These are phyloP conservation scores for Solanum phureja DNA, from an alignment of 257 asterid species.

Conservation along the genomic window DNA sequence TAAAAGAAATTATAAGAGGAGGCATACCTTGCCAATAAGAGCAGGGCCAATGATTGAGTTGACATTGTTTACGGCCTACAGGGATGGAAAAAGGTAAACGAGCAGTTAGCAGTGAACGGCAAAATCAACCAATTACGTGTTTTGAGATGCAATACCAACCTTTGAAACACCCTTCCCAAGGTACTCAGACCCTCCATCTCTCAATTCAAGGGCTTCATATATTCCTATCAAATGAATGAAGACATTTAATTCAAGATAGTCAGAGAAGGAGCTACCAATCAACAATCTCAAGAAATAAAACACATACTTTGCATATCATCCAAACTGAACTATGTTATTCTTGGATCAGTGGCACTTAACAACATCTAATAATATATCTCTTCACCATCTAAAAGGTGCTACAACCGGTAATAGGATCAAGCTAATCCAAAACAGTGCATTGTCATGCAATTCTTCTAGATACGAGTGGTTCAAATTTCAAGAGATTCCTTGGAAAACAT, in stretches of 20 bases:
- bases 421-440: background rate
- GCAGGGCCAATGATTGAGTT: slow-evolving; percentile 85
- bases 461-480: background rate
- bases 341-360: background rate
- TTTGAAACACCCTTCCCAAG: slow-evolving; percentile 96
- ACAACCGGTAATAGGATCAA: background rate
- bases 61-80: slow-evolving; percentile 74
- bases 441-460: background rate
- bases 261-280: background rate
- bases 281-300: background rate
- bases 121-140: background rate
- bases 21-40: slow-evolving; percentile 65
- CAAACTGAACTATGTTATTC: background rate
- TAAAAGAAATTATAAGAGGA: background rate
- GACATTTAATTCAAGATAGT: background rate
- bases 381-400: background rate
- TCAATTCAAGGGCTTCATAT: slow-evolving; percentile 89
- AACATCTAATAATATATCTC: background rate
- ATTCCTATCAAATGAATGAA: slow-evolving; percentile 33
- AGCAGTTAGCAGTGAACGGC: background rate
- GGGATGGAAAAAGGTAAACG: background rate
- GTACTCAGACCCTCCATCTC: slow-evolving; percentile 98
- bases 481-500: background rate
- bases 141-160: background rate
- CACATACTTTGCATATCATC: background rate